Percentiles rank a stretch among this genome's conserved stretches.
Evolutionary conservation across 129 eudicot species (phyloP).

Genomic region (sunflower (Helianthus annuus)): HanXRQr2.0-SUNRISE NC_035449.2:148569513-148570012

Average conservation of each 20-base stretch:
- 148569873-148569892: slow-evolving; percentile 91
- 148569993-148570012: slow-evolving; percentile 75
- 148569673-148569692: too few species aligned
- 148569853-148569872: slow-evolving; percentile 81
- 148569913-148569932: slow-evolving; percentile 61
- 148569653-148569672: too few species aligned
- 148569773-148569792: slow-evolving; percentile 71
- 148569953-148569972: slow-evolving; percentile 64
- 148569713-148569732: too few species aligned
- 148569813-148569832: slow-evolving; percentile 79
- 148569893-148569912: slow-evolving; percentile 93
- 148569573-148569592: too few species aligned
- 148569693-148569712: too few species aligned
- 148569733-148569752: not conserved
- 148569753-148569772: not conserved
- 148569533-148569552: too few species aligned
- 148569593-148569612: too few species aligned
- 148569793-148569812: slow-evolving; percentile 87
- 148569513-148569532: too few species aligned
- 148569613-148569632: too few species aligned
- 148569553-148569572: too few species aligned
- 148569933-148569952: slow-evolving; percentile 55
- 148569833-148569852: slow-evolving; percentile 75
- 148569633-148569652: too few species aligned
- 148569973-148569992: slow-evolving; percentile 74